These are phyloP conservation scores for Rhodamnia rubescens DNA, from an alignment of 345 rosid species.

Conservation along the genomic window DNA sequence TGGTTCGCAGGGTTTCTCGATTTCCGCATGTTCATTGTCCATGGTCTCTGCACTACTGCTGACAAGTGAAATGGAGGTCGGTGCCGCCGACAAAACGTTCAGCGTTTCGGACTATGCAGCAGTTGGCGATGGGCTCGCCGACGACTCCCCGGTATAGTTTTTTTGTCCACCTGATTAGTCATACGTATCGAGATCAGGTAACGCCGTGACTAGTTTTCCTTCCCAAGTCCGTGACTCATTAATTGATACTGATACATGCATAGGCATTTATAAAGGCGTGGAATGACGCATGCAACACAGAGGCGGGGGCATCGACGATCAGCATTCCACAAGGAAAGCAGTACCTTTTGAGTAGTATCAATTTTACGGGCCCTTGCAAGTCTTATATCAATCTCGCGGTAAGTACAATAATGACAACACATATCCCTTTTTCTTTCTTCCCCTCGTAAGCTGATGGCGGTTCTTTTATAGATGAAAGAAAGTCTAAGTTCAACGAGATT, in stretches of 20 bases:
- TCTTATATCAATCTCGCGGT: not conserved
- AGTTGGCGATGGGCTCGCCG: not conserved
- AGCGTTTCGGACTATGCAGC: not conserved
- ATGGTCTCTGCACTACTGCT: not conserved
- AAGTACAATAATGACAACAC: not conserved
- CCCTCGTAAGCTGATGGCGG: rapidly evolving
- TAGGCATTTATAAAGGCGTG: not conserved
- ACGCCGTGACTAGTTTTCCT: not conserved
- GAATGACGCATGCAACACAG: not conserved
- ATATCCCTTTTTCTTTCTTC: not conserved
- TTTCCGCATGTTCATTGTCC: not conserved
- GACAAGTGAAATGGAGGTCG: not conserved
- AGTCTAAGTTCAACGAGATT: not conserved
- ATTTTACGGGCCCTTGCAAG: not conserved
- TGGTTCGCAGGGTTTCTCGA: not conserved
- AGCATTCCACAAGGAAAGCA: not conserved
- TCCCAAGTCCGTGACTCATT: not conserved
- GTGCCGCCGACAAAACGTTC: not conserved
- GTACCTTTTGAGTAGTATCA: not conserved
- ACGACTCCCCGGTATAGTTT: not conserved
- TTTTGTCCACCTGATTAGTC: not conserved
- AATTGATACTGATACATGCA: not conserved
- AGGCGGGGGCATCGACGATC: not conserved
- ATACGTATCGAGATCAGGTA: not conserved
- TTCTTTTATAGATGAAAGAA: not conserved